Evolutionary conservation across 495 filamentous ascomycete genomes (phyloP).

Genomic region (Aspergillus leporis): DNA sequence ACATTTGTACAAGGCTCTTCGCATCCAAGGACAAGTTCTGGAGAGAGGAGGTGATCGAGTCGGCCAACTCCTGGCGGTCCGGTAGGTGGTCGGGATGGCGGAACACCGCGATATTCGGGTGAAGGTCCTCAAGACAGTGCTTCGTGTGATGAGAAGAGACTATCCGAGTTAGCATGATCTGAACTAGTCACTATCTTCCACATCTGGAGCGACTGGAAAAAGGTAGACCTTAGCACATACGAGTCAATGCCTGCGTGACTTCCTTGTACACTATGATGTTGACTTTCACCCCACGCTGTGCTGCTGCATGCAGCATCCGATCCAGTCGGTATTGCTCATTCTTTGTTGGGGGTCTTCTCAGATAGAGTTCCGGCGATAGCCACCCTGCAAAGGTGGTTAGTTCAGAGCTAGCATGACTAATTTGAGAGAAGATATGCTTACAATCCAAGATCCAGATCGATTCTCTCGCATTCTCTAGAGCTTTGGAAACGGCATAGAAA

Average conservation of each 20-base stretch:
- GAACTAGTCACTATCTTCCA: background rate
- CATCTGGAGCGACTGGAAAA: background rate
- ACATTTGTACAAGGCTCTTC: slow-evolving; percentile 55
- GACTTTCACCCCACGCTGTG: slow-evolving; percentile 81
- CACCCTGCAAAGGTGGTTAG: slow-evolving; percentile 57
- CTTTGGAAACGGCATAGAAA: slow-evolving; percentile 84
- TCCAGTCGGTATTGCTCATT: slow-evolving; percentile 88
- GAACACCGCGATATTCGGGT: slow-evolving; percentile 89
- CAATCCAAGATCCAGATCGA: slow-evolving; percentile 94
- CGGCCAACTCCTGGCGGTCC: slow-evolving; percentile 59
- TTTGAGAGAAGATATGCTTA: slow-evolving; percentile 19
- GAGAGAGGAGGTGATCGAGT: slow-evolving; percentile 50
- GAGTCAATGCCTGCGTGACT: slow-evolving; percentile 76
- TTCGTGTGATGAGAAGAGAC: slow-evolving; percentile 87
- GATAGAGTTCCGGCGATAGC: slow-evolving; percentile 86
- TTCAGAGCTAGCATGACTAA: slow-evolving; percentile 8
- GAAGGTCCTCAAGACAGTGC: slow-evolving; percentile 71
- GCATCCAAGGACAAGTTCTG: slow-evolving; percentile 54
- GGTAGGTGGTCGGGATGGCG: slow-evolving; percentile 89
- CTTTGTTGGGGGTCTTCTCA: slow-evolving; percentile 78
- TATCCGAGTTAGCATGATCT: slow-evolving; percentile 27
- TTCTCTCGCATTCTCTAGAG: slow-evolving; percentile 79
- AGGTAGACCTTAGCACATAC: slow-evolving; percentile 53
- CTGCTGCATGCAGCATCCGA: slow-evolving; percentile 83
- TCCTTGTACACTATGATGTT: slow-evolving; percentile 97